Evolutionary conservation across 331 rosid species (phyloP).

Genomic region (Rhamnella rubrinervis): DNA sequence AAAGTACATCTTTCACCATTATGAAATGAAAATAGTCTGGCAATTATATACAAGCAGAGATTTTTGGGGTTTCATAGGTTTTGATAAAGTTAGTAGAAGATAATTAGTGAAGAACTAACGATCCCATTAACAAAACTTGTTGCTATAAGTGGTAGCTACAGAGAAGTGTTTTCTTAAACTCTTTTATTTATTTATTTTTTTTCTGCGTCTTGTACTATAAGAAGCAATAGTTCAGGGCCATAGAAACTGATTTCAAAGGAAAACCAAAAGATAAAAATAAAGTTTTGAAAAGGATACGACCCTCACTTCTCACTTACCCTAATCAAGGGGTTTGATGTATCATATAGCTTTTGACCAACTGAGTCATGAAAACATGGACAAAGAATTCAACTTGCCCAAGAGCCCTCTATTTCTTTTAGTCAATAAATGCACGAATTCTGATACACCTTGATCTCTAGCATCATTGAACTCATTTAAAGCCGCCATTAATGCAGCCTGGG

Average conservation of each 20-base stretch:
- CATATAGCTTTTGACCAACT: conserved; percentile 19
- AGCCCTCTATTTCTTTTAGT: not conserved
- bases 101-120: not conserved
- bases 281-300: conserved; percentile 10
- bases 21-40: too few relatives aligned
- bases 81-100: not conserved
- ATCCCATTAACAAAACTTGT: too few relatives aligned
- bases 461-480: conserved; percentile 17
- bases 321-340: conserved; percentile 4
- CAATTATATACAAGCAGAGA: not conserved
- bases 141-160: too few relatives aligned
- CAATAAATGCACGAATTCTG: conserved; percentile 25
- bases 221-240: too few relatives aligned
- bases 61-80: not conserved
- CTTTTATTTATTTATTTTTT: not conserved
- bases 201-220: not conserved
- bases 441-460: conserved; percentile 19
- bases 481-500: conserved; percentile 23
- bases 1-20: too few relatives aligned
- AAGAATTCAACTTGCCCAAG: conserved; percentile 11
- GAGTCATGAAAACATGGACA: conserved; percentile 19
- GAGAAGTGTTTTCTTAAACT: too few relatives aligned
- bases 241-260: not conserved
- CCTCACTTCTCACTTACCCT: not conserved
- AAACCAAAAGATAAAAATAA: not conserved